Conservation (phyloP, 2,329 filamentous ascomycete genomes). For the Helotiales sp. region DNA sequence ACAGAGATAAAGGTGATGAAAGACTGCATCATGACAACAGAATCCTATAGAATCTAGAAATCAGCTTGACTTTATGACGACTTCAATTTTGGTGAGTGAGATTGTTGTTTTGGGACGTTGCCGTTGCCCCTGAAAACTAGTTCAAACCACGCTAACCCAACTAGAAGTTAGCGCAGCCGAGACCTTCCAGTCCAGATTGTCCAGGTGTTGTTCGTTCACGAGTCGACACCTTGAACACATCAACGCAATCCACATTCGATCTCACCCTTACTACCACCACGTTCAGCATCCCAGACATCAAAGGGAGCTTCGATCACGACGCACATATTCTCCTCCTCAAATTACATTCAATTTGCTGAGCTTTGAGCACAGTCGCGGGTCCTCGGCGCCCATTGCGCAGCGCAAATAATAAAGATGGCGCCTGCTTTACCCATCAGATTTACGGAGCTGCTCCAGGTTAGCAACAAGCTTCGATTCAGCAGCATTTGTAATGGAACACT, state of each 20-base stretch:
- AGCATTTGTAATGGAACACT: constrained; percentile 71
- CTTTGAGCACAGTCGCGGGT: constrained; percentile 37
- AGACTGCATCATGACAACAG: too few species aligned
- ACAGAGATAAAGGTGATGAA: too few species aligned
- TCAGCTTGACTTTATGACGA: neutral
- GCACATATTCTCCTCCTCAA: constrained; percentile 31
- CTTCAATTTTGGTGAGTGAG: neutral
- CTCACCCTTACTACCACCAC: constrained; percentile 12
- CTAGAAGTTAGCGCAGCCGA: too few species aligned
- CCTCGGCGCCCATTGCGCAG: constrained; percentile 36
- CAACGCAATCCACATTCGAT: constrained; percentile 22
- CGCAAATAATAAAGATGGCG: constrained; percentile 41
- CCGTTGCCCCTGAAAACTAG: neutral
- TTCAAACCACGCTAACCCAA: neutral
- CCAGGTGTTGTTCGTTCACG: constrained; percentile 20
- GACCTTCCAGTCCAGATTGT: constrained; percentile 8
- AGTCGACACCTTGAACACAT: constrained; percentile 21
- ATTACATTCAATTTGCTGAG: constrained; percentile 27
- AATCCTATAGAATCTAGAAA: neutral
- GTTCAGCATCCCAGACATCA: constrained; percentile 18
- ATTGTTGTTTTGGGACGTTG: neutral
- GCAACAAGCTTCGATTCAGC: constrained; percentile 85
- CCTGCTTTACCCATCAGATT: constrained; percentile 87
- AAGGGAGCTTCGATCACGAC: constrained; percentile 34
- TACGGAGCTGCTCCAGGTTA: constrained; percentile 85